Conservation (phyloP, 2,329 filamentous ascomycete genomes). For the Biscogniauxia mediterranea region DNA sequence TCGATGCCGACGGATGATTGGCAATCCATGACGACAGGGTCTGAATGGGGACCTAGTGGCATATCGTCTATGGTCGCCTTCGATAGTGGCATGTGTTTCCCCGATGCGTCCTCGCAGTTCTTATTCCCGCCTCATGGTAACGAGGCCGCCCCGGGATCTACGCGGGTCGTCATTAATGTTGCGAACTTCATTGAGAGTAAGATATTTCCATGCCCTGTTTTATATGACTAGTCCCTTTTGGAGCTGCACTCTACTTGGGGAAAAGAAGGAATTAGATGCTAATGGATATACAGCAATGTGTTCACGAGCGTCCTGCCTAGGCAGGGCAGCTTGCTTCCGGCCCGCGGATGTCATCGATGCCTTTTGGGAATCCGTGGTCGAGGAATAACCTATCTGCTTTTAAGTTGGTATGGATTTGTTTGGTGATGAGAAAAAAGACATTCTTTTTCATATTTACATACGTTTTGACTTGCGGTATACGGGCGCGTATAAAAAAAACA, state of each 20-base stretch:
- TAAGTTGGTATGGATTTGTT: not conserved
- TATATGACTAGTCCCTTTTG: not conserved
- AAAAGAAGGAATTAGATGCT: not conserved
- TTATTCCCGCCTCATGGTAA: conserved; percentile 8
- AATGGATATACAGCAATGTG: conserved; percentile 21
- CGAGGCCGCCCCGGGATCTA: not conserved
- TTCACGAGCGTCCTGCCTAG: conserved; percentile 26
- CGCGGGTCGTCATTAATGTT: conserved; percentile 16
- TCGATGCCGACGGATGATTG: conserved; percentile 7
- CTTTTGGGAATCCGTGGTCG: conserved; percentile 30
- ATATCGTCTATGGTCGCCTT: conserved; percentile 10
- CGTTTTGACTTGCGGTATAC: too few species aligned
- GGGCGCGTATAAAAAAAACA: too few species aligned
- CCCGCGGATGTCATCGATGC: conserved; percentile 28
- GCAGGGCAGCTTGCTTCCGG: conserved; percentile 30
- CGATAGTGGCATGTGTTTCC: conserved; percentile 6
- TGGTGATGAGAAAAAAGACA: too few species aligned
- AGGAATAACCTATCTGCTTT: conserved; percentile 4
- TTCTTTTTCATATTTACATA: too few species aligned
- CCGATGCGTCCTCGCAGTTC: conserved; percentile 10
- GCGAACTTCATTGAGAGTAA: conserved; percentile 16
- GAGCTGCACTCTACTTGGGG: not conserved
- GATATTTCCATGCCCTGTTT: not conserved
- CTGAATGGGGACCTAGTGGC: not conserved
- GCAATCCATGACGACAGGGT: conserved; percentile 3